Evolutionary conservation across 2,329 filamentous ascomycete genomes (phyloP).

Genomic region (Lasiodiplodia sp.): DNA sequence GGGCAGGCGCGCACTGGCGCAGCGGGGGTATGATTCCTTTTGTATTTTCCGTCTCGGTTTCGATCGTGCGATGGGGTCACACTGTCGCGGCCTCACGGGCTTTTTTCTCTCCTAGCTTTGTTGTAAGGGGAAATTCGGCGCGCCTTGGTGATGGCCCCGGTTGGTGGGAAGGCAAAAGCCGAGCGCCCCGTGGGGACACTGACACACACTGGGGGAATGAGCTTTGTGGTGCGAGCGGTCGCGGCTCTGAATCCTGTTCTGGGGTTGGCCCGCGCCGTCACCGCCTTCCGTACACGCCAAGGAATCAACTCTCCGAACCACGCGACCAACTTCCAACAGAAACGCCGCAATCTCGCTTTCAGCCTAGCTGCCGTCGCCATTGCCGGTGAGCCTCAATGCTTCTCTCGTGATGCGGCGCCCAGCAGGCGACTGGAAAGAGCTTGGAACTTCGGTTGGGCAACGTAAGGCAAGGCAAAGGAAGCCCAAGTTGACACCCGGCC

Average conservation of each 20-base stretch:
- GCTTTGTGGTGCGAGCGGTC: neutral
- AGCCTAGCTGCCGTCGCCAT: neutral
- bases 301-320: neutral
- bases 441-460: neutral
- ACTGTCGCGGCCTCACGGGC: neutral
- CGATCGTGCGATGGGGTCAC: neutral
- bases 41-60: neutral
- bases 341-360: neutral
- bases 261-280: neutral
- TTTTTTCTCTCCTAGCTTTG: neutral
- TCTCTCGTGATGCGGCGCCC: neutral
- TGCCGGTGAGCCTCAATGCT: neutral
- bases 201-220: neutral
- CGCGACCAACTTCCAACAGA: neutral
- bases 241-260: slow-evolving; percentile 22
- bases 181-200: slow-evolving; percentile 25
- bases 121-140: slow-evolving; percentile 7
- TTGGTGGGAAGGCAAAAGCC: slow-evolving; percentile 14
- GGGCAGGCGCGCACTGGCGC: neutral
- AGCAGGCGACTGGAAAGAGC: neutral
- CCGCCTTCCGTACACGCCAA: slow-evolving; percentile 8
- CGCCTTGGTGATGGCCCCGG: slow-evolving; percentile 9
- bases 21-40: neutral
- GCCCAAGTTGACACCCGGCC: slow-evolving; percentile 1
- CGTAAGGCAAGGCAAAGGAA: neutral